Percentiles rank a stretch among this genome's conserved stretches.
Evolutionary conservation across 2,329 filamentous ascomycete species (phyloP).

Genomic region (Juglanconis oblonga): DNA sequence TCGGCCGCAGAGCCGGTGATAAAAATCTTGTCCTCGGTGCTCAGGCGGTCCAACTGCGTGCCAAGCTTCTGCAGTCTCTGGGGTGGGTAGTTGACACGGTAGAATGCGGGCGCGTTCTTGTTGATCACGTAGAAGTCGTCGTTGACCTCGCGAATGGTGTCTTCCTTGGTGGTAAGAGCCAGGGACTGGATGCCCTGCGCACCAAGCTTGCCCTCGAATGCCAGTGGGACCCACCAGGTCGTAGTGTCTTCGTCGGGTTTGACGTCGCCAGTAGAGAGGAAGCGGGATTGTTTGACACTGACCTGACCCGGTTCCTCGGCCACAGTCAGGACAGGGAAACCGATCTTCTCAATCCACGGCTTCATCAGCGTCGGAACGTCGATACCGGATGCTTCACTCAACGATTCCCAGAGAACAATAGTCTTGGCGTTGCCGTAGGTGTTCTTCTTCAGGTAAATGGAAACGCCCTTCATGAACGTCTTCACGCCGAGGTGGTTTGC

Average conservation of each 20-base stretch:
- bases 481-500: slow-evolving; percentile 85
- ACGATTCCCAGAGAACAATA: slow-evolving; percentile 82
- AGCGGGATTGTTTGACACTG: slow-evolving; percentile 79
- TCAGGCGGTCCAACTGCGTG: slow-evolving; percentile 71
- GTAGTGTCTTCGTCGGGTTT: slow-evolving; percentile 89
- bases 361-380: slow-evolving; percentile 88
- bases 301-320: slow-evolving; percentile 81
- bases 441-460: slow-evolving; percentile 83
- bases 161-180: slow-evolving; percentile 72
- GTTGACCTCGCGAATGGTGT: slow-evolving; percentile 71
- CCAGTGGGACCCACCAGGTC: slow-evolving; percentile 92
- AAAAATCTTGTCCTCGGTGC: slow-evolving; percentile 86
- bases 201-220: slow-evolving; percentile 72
- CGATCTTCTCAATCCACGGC: slow-evolving; percentile 93
- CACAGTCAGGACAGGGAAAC: slow-evolving; percentile 86
- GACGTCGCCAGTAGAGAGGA: slow-evolving; percentile 87
- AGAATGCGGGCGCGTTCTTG: slow-evolving; percentile 81
- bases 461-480: slow-evolving; percentile 85
- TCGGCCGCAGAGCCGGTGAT: slow-evolving; percentile 87
- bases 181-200: slow-evolving; percentile 60
- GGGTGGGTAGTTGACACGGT: slow-evolving; percentile 91
- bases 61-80: slow-evolving; percentile 77
- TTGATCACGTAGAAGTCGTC: slow-evolving; percentile 92
- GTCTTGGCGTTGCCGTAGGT: slow-evolving; percentile 90
- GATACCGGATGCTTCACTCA: slow-evolving; percentile 82